phyloP scores from a whole-genome alignment of 1,284 basidiomycete genomes.

The Tilletia indica region DNA sequence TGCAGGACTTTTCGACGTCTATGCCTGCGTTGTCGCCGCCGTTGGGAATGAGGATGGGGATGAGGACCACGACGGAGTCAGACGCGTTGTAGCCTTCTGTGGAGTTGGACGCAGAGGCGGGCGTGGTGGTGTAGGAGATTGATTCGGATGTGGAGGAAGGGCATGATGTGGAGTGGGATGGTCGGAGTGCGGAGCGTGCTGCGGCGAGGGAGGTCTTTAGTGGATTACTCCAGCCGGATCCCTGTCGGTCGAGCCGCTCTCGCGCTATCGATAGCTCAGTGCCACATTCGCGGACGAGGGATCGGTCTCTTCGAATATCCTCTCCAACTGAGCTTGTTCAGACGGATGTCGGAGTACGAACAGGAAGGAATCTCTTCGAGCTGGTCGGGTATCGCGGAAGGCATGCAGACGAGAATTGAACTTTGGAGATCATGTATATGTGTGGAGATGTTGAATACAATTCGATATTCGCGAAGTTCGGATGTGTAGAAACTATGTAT shows the following conservation, averaged over 20 bases:
- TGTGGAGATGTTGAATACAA: no score
- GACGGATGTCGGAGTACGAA: background rate
- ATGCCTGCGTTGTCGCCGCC: slow-evolving; percentile 26
- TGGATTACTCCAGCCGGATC: slow-evolving; percentile 42
- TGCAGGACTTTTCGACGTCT: background rate
- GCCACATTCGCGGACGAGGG: background rate
- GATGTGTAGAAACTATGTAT: no score
- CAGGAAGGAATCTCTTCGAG: background rate
- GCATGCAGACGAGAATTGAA: background rate
- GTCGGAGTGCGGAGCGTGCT: slow-evolving; percentile 38
- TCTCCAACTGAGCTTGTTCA: background rate
- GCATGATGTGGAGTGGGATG: slow-evolving; percentile 38
- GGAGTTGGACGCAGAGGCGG: slow-evolving; percentile 34
- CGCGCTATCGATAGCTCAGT: slow-evolving; percentile 13
- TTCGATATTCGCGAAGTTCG: no score
- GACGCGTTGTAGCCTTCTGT: slow-evolving; percentile 24
- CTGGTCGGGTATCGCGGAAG: background rate
- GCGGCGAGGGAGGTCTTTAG: slow-evolving; percentile 38
- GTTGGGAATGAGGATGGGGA: slow-evolving; percentile 21
- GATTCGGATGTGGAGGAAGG: slow-evolving; percentile 38
- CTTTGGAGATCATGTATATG: no score
- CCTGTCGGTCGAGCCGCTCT: slow-evolving; percentile 33
- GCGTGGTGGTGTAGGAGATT: slow-evolving; percentile 27
- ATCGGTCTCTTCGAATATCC: no score
- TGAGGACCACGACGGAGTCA: slow-evolving; percentile 1